Conservation (phyloP, 1,284 basidiomycete genomes). For the Cystobasidium slooffiae region DNA sequence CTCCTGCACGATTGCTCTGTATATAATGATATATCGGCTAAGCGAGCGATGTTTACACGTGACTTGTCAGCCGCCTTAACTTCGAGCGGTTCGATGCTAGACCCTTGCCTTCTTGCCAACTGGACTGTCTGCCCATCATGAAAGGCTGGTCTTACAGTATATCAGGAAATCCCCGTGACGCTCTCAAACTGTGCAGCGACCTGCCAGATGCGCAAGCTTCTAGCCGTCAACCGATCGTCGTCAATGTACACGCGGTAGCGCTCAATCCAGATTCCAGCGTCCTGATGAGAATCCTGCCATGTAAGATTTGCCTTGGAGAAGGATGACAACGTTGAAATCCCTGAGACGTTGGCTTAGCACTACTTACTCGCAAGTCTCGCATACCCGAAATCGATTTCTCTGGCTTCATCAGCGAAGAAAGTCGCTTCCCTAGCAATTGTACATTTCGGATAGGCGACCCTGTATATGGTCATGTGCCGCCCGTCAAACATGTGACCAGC, state of each 20-base stretch:
- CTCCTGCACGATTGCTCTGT: too few species aligned
- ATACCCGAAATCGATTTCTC: conserved; percentile 31
- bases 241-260: conserved; percentile 7
- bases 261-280: conserved; percentile 25
- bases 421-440: background rate
- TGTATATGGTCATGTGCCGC: conserved; percentile 18
- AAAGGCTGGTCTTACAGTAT: conserved; percentile 2
- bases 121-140: background rate
- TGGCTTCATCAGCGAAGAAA: background rate
- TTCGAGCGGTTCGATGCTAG: too few species aligned
- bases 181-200: background rate
- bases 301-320: background rate
- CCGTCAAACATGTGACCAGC: background rate
- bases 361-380: background rate
- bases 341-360: background rate
- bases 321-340: background rate
- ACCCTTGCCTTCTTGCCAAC: background rate
- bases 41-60: too few species aligned
- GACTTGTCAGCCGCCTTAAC: too few species aligned
- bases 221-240: conserved; percentile 6
- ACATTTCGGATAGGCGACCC: background rate
- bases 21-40: too few species aligned
- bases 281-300: conserved; percentile 19
- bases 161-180: background rate
- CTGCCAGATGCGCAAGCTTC: background rate